phyloP scores from a whole-genome alignment of 1,284 basidiomycete genomes.

The Tremellales sp. region DNA sequence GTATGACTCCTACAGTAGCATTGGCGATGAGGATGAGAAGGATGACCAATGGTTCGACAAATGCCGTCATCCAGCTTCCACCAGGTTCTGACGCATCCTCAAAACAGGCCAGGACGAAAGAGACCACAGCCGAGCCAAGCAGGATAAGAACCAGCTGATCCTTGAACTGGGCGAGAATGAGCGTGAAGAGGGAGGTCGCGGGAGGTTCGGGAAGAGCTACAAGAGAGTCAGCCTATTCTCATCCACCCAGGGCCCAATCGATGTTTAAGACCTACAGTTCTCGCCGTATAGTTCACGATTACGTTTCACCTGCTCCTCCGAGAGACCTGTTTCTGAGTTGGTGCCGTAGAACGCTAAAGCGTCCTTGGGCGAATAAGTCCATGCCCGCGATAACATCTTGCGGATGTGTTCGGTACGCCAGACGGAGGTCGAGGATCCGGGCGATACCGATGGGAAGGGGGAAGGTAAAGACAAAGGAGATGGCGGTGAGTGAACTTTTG shows the following conservation, averaged over 20 bases:
- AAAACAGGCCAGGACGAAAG: constrained; percentile 80
- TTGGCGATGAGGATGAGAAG: constrained; percentile 90
- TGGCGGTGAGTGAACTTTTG: neutral
- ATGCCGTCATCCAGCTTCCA: constrained; percentile 63
- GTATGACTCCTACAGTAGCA: constrained; percentile 88
- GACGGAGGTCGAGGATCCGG: no score
- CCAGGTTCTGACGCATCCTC: constrained; percentile 63
- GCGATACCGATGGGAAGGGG: neutral
- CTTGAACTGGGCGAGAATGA: constrained; percentile 96
- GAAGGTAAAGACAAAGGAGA: neutral
- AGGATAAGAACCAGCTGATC: constrained; percentile 94
- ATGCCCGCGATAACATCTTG: constrained; percentile 45
- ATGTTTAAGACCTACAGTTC: constrained; percentile 63
- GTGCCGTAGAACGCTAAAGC: constrained; percentile 43
- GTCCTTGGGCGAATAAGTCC: constrained; percentile 44
- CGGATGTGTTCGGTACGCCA: neutral
- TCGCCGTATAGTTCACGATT: constrained; percentile 76
- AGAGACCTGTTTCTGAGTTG: constrained; percentile 35
- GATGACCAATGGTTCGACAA: constrained; percentile 90
- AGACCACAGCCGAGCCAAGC: constrained; percentile 82
- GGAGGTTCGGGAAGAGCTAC: constrained; percentile 84
- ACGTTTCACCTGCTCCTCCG: constrained; percentile 52
- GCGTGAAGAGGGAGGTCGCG: constrained; percentile 83
- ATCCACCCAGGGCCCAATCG: no score
- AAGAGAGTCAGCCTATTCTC: no score